Base-by-base conservation (phyloP, 805 yeast genomes). In the Metschnikowia amazonensis region DNA sequence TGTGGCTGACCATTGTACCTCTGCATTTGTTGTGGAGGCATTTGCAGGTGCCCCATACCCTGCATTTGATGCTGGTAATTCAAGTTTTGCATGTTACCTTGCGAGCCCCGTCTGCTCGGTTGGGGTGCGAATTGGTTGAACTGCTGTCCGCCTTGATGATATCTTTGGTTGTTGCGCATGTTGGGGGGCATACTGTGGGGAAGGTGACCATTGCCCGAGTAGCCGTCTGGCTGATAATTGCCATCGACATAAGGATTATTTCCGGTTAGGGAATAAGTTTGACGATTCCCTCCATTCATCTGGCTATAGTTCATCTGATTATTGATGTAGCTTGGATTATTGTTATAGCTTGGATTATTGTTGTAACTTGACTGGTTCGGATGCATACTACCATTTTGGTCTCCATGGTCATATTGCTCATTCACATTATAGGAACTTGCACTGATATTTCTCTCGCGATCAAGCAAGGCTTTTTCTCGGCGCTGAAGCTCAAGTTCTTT, bases 201-300 rank as follows among this genome's bases (percentile, higher is more conserved):
- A 2, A 64, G 60, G 43, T 57, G 45, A 2, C 68, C 72, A 33
- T 59, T 59, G 10, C 60, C 42, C 14, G 68, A 66, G 36, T 62
- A 55, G 7, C 68, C 69, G 31, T 65, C 65, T 4, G 64, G 68
- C 5, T 63, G 67, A 14, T 52, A 55, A 46, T 62, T 69, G 43
- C 65, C 69, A 35, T 51, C 48, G 27, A 32, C 25, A 35, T 47
- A 46, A 4, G 49, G 49, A 24, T 43, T 48, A 9, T 20, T 27
- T 2, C 53, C 55, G 13, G 53, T 46, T 13, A 49, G 48, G 9
- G 53, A 46, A 17, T 35, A 40, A 18, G 54, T n/a, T 2, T 34
- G 50, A 16, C 52, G 49, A 28, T 18, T 11, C 7, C 25, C 29
- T 18, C 30, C 21, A 8, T 25, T 34, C 31, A 14, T 23, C 16